Evolutionary conservation across 768 basidiomycete genomes (phyloP), one percentile per base, ranked within the genome.

Genomic region (Tulasnella sp.): DNA sequence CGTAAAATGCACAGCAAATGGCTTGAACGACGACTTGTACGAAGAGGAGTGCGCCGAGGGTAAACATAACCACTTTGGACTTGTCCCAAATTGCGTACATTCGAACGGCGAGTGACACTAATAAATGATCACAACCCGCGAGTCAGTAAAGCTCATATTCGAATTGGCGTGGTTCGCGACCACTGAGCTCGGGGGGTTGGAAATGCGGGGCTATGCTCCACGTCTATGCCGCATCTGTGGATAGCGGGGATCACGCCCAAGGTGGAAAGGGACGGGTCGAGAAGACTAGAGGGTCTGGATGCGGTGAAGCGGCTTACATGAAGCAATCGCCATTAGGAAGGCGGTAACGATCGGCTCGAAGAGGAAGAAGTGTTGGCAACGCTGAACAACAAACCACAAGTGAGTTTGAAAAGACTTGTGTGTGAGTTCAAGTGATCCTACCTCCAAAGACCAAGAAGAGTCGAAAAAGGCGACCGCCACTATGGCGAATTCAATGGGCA

Each of bases 261-360:
- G 8, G 31, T 3, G 6, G 29, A 29, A 34, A 14, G 29, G 58
- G 58, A 9, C 40, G 19, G 17, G 34, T 17, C 72, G 69, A 29
- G 69, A 49, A 9, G 49, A 9, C 11, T 19, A 45, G 49, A 9
- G 45, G 19, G 45, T 40, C 12, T 40, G 40, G n/a, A 12, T 49
- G 49, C 19, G 69, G 36, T 12, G 54, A 38, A 12, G 67, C 72
- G 37, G 78, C 85, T 22, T 74, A 89, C 89, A 84, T 19, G 91
- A 90, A 74, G 90, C 87, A 8, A 88, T 87, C n/a, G 90, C 91
- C 74, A 95, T 87, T 54, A 95, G 87, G 80, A 94, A 83, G 2
- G 92, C 93, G 19, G 93, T 94, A 81, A 89, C 89, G 80, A 95
- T 93, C 78, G 93, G 93, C 80, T 95, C 93, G 79, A 94, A 94